Base-by-base conservation (phyloP, 768 basidiomycete species). In the Rhizopogon vinicolor region DNA sequence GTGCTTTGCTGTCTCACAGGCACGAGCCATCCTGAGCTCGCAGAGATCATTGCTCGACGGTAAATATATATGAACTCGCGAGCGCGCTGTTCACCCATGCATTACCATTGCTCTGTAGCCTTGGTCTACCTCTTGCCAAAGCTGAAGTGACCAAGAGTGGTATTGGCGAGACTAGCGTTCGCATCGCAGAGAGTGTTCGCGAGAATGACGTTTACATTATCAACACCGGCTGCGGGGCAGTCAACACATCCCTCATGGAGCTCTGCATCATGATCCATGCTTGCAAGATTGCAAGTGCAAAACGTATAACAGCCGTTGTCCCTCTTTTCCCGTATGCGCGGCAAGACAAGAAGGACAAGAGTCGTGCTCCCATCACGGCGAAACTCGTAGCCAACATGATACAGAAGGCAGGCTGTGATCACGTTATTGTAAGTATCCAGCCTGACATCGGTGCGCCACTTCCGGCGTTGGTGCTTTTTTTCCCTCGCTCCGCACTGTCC, bases 281-380 rank as follows among this genome's bases (percentile, higher is more conserved):
- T 9, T 97, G 96, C 85, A 96, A 95, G 76, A 98, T 98, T 65
- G 96, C 97, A n/a, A 96, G 93, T 61, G 95, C 97, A 45, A 91
- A 90, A 72, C 80, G 97, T 58, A 98, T 99, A 67, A 99, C 97
- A 6, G 97, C 96, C n/a, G 94, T 99, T 59, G 83, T 98, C 55
- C 97, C 97, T 41, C 82, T 97, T 37, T 99, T 93, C 74, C 96
- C 97, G 1, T 99, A 99, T 72, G 86, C 97, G 8, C 79, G 97
- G 55, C 97, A 98, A 72, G 97, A 99, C 78, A 98, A 98, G 72
- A 99, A 98, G 74, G 96, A 99, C 81, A 98, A 98, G 77, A 96
- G 93, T 63, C 81, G 96, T 59, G 96, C 95, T 7, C 96, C 96
- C 50, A 98, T 98, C 65, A 94, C 95, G 5, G 96, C 96, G 46